Evolutionary conservation across 352 stramenopile genomes (phyloP).

Genomic region (Hyaloperonospora arabidopsidis): DNA sequence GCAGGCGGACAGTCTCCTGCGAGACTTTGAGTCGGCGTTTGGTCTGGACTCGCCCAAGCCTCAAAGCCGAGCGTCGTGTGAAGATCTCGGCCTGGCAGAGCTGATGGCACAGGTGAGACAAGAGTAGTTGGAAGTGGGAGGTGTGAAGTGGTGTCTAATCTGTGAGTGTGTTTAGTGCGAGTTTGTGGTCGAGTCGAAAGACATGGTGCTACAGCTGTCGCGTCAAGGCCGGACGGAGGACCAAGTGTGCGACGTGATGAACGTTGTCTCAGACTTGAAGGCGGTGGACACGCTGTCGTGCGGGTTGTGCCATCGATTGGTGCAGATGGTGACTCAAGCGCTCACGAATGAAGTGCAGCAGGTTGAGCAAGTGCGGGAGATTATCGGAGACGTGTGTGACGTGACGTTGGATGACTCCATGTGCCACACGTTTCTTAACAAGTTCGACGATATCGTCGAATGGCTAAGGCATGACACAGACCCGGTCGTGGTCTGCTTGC

Average conservation of each 20-base stretch:
- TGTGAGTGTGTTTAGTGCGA: slow-evolving; percentile 26
- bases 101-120: slow-evolving; percentile 29
- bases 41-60: slow-evolving; percentile 36
- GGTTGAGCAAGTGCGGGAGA: slow-evolving; percentile 57
- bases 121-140: slow-evolving; percentile 5
- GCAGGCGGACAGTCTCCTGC: slow-evolving; percentile 29
- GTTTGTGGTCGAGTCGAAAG: slow-evolving; percentile 33
- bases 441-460: slow-evolving; percentile 66
- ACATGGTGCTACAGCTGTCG: slow-evolving; percentile 39
- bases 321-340: slow-evolving; percentile 62
- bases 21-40: slow-evolving; percentile 35
- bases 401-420: slow-evolving; percentile 61
- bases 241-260: slow-evolving; percentile 44
- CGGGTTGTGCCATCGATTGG: slow-evolving; percentile 68
- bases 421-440: slow-evolving; percentile 73
- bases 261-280: slow-evolving; percentile 19
- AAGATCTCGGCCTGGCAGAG: slow-evolving; percentile 29
- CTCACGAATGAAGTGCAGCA: slow-evolving; percentile 48
- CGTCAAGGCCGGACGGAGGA: slow-evolving; percentile 32
- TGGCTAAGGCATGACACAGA: slow-evolving; percentile 70
- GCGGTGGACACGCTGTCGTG: slow-evolving; percentile 40
- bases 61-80: slow-evolving; percentile 41
- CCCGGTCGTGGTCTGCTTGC: slow-evolving; percentile 47
- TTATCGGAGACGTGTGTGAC: slow-evolving; percentile 72
- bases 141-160: slow-evolving; percentile 4